Evolutionary conservation across 2,329 filamentous ascomycete species (phyloP), one percentile per base, ranked within the genome.

Genomic region (Arthrobotrys megalospora): DNA sequence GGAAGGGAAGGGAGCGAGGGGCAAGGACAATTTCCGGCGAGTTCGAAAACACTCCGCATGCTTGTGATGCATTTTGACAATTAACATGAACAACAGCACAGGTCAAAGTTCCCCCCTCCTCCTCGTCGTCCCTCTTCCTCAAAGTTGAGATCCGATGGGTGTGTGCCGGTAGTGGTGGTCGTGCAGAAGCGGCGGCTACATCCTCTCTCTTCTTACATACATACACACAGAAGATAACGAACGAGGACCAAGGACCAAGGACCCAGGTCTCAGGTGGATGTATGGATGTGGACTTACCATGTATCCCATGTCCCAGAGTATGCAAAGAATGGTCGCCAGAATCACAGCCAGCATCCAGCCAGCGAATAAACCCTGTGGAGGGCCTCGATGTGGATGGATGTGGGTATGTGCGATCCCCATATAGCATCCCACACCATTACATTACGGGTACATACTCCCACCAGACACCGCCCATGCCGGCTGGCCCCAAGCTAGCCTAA

Each of bases 11-110:
- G 43, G 66, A 65, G 66, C 73, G 73, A 77, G 73, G 73, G 75
- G 75, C 75, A 66, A 78, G 73, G 67, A 60, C 75, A 78, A 71
- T 78, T 78, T 78, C 75, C 75, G 75, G 75, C 67, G 62, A 43
- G 55, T 28, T 43, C 55, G 36, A 78, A 78, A 78, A 78, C 75
- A 72, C 60, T 78, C 75, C 75, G 75, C 75, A 78, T 78, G 75
- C 53, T 68, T 78, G 67, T 78, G 73, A 77, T 77, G 66, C 66
- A 77, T 77, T 77, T 77, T 60, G 67, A 68, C 67, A 53, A 53
- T 34, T n/a, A 32, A 19, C 45, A 24, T 60, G 55, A 38, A 7
- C 41, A 45, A 48, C 34, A 67, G 47, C 16, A 48, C 7, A 48
- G 28, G 28, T 58, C 47, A 24, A 53, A 34, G 38, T 41, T 32